phyloP scores from a whole-genome alignment of 2,329 filamentous ascomycete species.

The Scedosporium apiospermum region DNA sequence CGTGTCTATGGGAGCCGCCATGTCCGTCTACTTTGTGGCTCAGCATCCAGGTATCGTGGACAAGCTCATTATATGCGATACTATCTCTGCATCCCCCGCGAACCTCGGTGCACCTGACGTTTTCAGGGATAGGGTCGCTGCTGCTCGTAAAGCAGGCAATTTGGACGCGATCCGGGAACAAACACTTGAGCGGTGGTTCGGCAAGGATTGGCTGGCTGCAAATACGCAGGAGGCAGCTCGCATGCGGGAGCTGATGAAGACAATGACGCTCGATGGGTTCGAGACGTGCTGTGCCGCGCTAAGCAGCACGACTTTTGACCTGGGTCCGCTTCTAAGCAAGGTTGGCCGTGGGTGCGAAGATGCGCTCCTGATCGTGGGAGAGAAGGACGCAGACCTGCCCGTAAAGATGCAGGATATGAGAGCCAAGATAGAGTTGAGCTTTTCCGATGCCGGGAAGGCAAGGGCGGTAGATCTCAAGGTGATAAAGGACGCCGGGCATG shows the following conservation, averaged over 20 bases:
- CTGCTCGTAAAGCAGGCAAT: slow-evolving; percentile 21
- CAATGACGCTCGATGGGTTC: slow-evolving; percentile 28
- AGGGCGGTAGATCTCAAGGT: slow-evolving; percentile 21
- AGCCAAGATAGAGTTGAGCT: slow-evolving; percentile 22
- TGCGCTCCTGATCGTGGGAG: slow-evolving; percentile 28
- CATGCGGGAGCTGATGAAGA: slow-evolving; percentile 24
- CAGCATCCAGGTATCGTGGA: slow-evolving; percentile 26
- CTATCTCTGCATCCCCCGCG: slow-evolving; percentile 26
- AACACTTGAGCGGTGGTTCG: slow-evolving; percentile 32
- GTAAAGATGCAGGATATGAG: slow-evolving; percentile 28
- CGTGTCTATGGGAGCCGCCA: slow-evolving; percentile 34
- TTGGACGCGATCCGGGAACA: slow-evolving; percentile 20
- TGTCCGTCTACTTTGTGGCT: slow-evolving; percentile 27
- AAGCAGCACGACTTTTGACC: slow-evolving; percentile 25
- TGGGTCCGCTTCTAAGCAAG: slow-evolving; percentile 22
- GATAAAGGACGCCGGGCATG: slow-evolving; percentile 26
- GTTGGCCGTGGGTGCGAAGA: slow-evolving; percentile 24
- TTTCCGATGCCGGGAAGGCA: slow-evolving; percentile 16
- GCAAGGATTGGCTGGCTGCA: slow-evolving; percentile 22
- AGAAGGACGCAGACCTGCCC: slow-evolving; percentile 31
- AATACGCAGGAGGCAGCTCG: slow-evolving; percentile 25
- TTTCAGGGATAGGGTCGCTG: slow-evolving; percentile 24
- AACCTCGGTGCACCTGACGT: slow-evolving; percentile 24
- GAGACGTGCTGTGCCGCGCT: slow-evolving; percentile 31
- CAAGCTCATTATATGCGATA: slow-evolving; percentile 29